These are phyloP conservation scores for Geranomyces variabilis DNA, from an alignment of 192 early-diverging fungal genomes.

Conservation along the genomic window DNA sequence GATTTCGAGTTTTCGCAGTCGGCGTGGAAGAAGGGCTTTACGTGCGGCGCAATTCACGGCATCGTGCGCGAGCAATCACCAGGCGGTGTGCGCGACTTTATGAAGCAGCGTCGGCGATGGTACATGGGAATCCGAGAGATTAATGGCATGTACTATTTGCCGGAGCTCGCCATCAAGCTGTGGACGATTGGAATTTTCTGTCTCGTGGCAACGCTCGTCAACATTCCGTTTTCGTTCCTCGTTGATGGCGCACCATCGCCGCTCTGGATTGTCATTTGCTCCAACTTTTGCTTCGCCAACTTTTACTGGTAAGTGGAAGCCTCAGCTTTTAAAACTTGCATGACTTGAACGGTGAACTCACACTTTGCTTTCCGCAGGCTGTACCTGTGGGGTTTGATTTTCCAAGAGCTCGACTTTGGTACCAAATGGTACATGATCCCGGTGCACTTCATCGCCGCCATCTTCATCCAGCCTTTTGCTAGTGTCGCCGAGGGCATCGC, in stretches of 20 bases:
- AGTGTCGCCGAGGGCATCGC: slow-evolving; percentile 46
- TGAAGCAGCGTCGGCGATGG: slow-evolving; percentile 58
- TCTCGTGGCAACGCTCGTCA: slow-evolving; percentile 39
- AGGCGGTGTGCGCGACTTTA: slow-evolving; percentile 44
- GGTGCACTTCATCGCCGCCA: slow-evolving; percentile 37
- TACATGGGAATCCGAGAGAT: slow-evolving; percentile 30
- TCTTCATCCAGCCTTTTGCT: slow-evolving; percentile 47
- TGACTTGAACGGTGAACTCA: no score
- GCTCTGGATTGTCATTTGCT: slow-evolving; percentile 50
- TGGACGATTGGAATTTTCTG: slow-evolving; percentile 52
- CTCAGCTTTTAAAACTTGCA: no score
- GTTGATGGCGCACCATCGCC: slow-evolving; percentile 32
- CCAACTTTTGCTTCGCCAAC: slow-evolving; percentile 48
- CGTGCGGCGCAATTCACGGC: slow-evolving; percentile 48
- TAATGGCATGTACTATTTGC: slow-evolving; percentile 9
- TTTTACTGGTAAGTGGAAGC: slow-evolving; percentile 37
- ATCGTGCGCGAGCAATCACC: slow-evolving; percentile 55
- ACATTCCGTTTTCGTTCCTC: slow-evolving; percentile 28
- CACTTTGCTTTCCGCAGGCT: slow-evolving; percentile 2
- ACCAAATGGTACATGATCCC: slow-evolving; percentile 42
- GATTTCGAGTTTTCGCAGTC: slow-evolving; percentile 52
- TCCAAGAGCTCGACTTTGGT: slow-evolving; percentile 53
- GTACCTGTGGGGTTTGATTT: slow-evolving; percentile 50
- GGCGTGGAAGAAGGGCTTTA: slow-evolving; percentile 54
- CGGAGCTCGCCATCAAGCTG: slow-evolving; percentile 19